Base-by-base conservation (phyloP, 805 yeast genomes). In the Candida adriatica region DNA sequence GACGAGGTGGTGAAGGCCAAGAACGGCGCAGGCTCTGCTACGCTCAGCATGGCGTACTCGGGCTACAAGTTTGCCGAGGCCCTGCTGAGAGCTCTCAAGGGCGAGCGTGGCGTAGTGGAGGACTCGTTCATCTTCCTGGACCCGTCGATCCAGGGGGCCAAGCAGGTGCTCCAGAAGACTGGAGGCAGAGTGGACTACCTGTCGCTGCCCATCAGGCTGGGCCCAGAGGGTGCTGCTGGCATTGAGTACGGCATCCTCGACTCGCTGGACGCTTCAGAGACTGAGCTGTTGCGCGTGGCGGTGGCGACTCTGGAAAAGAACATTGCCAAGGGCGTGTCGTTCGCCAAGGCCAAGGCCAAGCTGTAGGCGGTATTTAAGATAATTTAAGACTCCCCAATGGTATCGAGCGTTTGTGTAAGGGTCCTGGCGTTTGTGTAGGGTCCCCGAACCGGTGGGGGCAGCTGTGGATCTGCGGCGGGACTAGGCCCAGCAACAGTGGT, bases 1-100 rank as follows among this genome's bases (percentile, higher is more conserved):
- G 97, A 88, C 57, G 96, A 90, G 62, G 95, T 88, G 29, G 97
- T 88, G 43, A 69, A 82, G 64, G 96, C 96, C 35, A 88, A 88
- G 67, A 80, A 84, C 49, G 96, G 96, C 43, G 79, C 79, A 31
- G 96, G 96, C 24, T 84, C 95, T 29, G 96, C 96, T 35, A 88
- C 97, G 22, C 69, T 88, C 45, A 83, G 95, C 18, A 90, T 88
- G 96, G 96, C 96, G 8, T 81, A 78, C 49, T 95, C 96, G 21
- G 96, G 94, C 21, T 84, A 73, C 66, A 71, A 79, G 46, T 81
- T 86, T 56, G 82, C 87, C 18, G 78, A 73, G 49, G 56, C 53
- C 18, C 50, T 65, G 30, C 41, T 58, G 16, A 48, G 51, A 19
- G 46, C 64, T 11, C 19, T 61, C 14, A 30, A 51, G 10, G 62